Percentiles rank a stretch among this genome's conserved stretches.
Evolutionary conservation across 2,329 filamentous ascomycete species (phyloP).

Genomic region (Sphaerulina musiva): DNA sequence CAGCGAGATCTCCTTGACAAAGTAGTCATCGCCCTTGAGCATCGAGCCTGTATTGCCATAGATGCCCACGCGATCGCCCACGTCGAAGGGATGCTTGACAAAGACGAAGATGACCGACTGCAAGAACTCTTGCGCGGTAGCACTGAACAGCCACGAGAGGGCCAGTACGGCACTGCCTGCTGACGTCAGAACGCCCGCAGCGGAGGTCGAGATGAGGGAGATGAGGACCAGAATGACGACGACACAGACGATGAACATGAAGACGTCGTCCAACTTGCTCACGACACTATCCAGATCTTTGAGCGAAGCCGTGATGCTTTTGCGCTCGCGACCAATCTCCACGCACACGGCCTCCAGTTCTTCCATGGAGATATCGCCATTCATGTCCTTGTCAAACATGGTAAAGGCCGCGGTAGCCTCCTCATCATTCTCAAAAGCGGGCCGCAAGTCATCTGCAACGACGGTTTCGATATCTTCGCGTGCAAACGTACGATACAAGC

Average conservation of each 20-base stretch:
- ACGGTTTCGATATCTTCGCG: conserved; percentile 70
- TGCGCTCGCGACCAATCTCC: conserved; percentile 89
- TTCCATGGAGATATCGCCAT: conserved; percentile 92
- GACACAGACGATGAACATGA: conserved; percentile 76
- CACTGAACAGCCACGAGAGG: conserved; percentile 85
- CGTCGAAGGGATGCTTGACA: conserved; percentile 94
- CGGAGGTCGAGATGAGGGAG: conserved; percentile 80
- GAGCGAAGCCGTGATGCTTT: conserved; percentile 86
- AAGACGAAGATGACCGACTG: conserved; percentile 94
- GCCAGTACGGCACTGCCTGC: conserved; percentile 82
- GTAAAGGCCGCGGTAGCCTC: conserved; percentile 83
- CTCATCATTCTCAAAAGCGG: conserved; percentile 72
- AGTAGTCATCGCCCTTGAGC: conserved; percentile 83
- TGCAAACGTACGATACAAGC: conserved; percentile 80
- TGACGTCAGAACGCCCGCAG: conserved; percentile 84
- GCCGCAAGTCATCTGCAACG: conserved; percentile 66
- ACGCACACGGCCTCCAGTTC: conserved; percentile 90
- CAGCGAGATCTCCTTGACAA: conserved; percentile 87
- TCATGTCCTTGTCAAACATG: conserved; percentile 95
- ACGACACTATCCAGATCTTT: conserved; percentile 95
- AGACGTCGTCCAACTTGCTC: conserved; percentile 78
- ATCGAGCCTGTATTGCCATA: conserved; percentile 82
- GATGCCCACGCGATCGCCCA: conserved; percentile 84
- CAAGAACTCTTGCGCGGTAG: conserved; percentile 88
- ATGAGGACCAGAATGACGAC: conserved; percentile 81